Base-by-base conservation (phyloP, 2,329 filamentous ascomycete genomes). In the Allantophomopsis cytisporea region DNA sequence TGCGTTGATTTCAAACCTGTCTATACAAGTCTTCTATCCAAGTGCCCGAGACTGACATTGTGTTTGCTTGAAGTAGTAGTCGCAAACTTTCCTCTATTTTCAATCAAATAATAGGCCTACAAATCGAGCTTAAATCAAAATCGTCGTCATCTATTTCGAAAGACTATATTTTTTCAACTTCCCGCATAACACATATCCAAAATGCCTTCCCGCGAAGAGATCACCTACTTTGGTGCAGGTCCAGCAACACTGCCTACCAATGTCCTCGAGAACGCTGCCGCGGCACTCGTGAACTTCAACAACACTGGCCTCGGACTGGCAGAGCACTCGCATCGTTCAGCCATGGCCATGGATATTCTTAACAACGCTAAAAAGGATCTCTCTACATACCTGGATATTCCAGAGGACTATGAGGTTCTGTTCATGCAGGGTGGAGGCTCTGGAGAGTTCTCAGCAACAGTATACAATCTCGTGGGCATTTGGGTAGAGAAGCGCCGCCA, bases 351-450 rank as follows among this genome's bases (percentile, higher is more conserved):
- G 46, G 73, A 78, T 45, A 86, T 96, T 52, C 73, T 96, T 49
- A 78, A 82, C 45, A 71, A 83, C 47, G 73, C 85, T 45, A 91
- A 93, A 59, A 71, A 75, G 28, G 76, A 83, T 45, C 71, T 96
- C 10, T 69, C 72, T 30, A 65, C 65, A 16, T 81, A 84, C 49
- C 78, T 94, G 41, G 81, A 89, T 51, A 80, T 96, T 41, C 86
- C 87, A 3, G 74, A 81, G 48, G 78, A 83, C 57, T 94, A 95
- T 62, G 86, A 94, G 44, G 72, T 94, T 40, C 62, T 94, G 15
- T 89, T 94, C 60, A 81, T 94, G 69, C 83, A 91, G 58, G 84
- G 74, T 44, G 88, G 89, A 42, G 89, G 88, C 45, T 85, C 71
- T 37, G 87, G 87, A 43, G 76, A 88, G 63, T 95, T 95, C 66